Percentiles rank a stretch among this genome's conserved stretches.
phyloP scores from a whole-genome alignment of 495 filamentous ascomycete species.

The Polyplosphaeria fusca region DNA sequence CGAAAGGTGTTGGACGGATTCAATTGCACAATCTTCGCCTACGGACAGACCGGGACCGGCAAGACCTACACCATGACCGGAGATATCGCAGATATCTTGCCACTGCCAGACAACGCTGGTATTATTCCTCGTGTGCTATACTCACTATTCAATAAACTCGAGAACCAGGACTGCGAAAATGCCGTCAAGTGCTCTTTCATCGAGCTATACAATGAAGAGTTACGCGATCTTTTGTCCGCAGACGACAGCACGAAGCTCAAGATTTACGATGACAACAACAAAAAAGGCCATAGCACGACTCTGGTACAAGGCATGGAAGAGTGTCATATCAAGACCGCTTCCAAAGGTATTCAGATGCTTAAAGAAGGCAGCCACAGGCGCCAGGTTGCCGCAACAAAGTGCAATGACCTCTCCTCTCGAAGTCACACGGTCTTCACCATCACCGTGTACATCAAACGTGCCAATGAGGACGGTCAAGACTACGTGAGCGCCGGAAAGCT shows the following conservation, averaged over 20 bases:
- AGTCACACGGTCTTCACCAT: constrained; percentile 97
- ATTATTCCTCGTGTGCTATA: constrained; percentile 90
- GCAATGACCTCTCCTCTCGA: constrained; percentile 92
- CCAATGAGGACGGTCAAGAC: constrained; percentile 79
- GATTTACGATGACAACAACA: constrained; percentile 87
- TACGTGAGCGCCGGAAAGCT: constrained; percentile 91
- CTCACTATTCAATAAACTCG: constrained; percentile 78
- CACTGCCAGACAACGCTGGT: constrained; percentile 84
- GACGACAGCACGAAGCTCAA: constrained; percentile 86
- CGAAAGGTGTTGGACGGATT: constrained; percentile 86
- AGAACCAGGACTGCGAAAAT: constrained; percentile 72
- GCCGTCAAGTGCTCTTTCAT: constrained; percentile 98
- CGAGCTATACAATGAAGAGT: constrained; percentile 95
- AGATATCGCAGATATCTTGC: constrained; percentile 82
- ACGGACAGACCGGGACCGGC: constrained; percentile 95
- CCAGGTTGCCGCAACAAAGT: constrained; percentile 96
- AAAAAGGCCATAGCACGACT: constrained; percentile 73
- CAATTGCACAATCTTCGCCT: constrained; percentile 98
- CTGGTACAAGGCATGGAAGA: constrained; percentile 98
- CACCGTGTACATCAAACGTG: constrained; percentile 79
- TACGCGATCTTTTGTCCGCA: constrained; percentile 77
- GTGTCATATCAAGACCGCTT: constrained; percentile 78
- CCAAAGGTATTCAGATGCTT: constrained; percentile 82
- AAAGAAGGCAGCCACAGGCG: constrained; percentile 86
- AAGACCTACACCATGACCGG: constrained; percentile 99